These are phyloP conservation scores for Raphanus raphanistrum DNA, from an alignment of 345 rosid genomes.

Conservation along the genomic window DNA sequence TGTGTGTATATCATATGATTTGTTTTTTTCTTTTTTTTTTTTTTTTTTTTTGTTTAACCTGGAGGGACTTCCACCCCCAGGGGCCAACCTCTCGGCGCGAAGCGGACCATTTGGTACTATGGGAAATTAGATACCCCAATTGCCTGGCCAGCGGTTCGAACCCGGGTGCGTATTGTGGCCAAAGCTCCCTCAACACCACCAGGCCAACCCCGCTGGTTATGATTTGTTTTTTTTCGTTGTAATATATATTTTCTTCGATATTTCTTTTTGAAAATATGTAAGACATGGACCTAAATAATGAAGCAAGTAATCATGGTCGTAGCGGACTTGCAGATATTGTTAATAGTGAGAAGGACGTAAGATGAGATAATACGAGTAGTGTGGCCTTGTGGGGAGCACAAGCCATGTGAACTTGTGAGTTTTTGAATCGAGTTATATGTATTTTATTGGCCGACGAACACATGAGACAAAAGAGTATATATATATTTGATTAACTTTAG, in stretches of 20 bases:
- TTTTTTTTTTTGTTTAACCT: no score
- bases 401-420: conserved; percentile 27
- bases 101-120: no score
- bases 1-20: background rate
- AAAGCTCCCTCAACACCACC: no score
- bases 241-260: background rate
- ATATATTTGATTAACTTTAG: background rate
- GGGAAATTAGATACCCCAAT: no score
- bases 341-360: background rate
- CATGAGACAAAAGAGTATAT: background rate
- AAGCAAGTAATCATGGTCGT: conserved; percentile 11
- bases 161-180: no score
- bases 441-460: conserved; percentile 19
- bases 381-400: conserved; percentile 28
- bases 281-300: background rate
- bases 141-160: no score
- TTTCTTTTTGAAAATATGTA: background rate
- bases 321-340: conserved; percentile 4
- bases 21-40: background rate
- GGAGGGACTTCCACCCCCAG: no score
- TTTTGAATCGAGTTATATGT: conserved; percentile 9
- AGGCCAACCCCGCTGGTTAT: no score
- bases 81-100: no score
- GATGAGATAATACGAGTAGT: conserved; percentile 12
- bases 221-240: background rate